Evolutionary conservation across 2,329 filamentous ascomycete species (phyloP).

Genomic region (Aspergillus sp.): DNA sequence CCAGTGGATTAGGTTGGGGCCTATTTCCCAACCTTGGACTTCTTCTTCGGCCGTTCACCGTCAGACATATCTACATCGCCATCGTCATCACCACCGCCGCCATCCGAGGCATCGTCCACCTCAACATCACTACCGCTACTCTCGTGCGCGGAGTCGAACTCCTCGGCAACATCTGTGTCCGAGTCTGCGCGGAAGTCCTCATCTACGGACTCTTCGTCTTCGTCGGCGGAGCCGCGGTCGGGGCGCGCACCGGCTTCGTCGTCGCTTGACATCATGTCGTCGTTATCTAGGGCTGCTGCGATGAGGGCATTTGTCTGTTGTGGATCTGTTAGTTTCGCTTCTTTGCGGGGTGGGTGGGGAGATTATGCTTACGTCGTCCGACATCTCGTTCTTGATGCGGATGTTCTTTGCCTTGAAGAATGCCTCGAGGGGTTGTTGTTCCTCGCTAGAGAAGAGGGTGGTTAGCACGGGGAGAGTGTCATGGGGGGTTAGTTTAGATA

Average conservation of each 20-base stretch:
- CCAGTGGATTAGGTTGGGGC: not conserved
- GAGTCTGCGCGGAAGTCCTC: constrained; percentile 93
- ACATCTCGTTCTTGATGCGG: constrained; percentile 97
- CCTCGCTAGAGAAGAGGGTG: constrained; percentile 57
- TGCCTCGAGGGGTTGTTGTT: constrained; percentile 91
- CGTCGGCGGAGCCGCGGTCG: constrained; percentile 87
- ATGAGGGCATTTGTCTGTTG: constrained; percentile 59
- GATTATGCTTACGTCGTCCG: constrained; percentile 73
- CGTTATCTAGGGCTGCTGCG: constrained; percentile 77
- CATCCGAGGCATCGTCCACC: constrained; percentile 51
- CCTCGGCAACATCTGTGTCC: constrained; percentile 93
- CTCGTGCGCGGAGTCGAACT: constrained; percentile 89
- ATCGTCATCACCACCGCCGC: constrained; percentile 38
- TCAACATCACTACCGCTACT: constrained; percentile 70
- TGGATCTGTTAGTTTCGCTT: constrained; percentile 22
- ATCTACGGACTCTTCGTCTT: constrained; percentile 92
- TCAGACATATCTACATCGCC: constrained; percentile 23
- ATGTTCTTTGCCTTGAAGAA: constrained; percentile 97
- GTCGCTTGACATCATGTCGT: constrained; percentile 80
- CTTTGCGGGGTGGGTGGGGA: not conserved
- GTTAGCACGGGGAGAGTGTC: constrained; percentile 22
- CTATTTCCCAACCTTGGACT: constrained; percentile 52
- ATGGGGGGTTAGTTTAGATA: not conserved
- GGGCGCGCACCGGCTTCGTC: constrained; percentile 67
- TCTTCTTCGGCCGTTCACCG: constrained; percentile 63